Percentiles rank a stretch among this genome's conserved stretches.
These are phyloP conservation scores for Boletus rubroflammeus DNA, from an alignment of 768 basidiomycete species.

Conservation along the genomic window DNA sequence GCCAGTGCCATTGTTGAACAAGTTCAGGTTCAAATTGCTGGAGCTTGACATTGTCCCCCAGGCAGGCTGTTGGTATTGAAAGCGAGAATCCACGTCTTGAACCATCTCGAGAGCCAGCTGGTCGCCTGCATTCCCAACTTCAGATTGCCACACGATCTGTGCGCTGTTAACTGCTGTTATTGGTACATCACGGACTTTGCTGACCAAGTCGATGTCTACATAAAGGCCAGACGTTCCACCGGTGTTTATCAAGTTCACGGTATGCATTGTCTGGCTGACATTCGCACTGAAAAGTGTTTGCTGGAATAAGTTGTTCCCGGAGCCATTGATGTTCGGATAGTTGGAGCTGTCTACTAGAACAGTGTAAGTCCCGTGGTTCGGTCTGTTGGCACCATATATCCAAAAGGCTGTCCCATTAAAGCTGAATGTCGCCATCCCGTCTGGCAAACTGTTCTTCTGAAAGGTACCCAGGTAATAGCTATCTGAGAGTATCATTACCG, in stretches of 20 bases:
- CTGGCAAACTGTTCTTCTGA: slow-evolving; percentile 30
- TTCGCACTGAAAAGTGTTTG: slow-evolving; percentile 35
- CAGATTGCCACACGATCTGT: slow-evolving; percentile 29
- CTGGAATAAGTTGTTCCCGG: slow-evolving; percentile 34
- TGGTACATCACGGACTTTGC: neutral
- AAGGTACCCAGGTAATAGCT: slow-evolving; percentile 41
- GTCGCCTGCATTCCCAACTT: slow-evolving; percentile 18
- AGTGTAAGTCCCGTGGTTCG: slow-evolving; percentile 45
- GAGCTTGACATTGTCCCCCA: slow-evolving; percentile 37
- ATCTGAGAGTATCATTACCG: neutral
- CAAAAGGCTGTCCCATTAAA: slow-evolving; percentile 49
- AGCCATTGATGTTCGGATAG: slow-evolving; percentile 32
- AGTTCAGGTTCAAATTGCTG: slow-evolving; percentile 31
- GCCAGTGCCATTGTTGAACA: slow-evolving; percentile 42
- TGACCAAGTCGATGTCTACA: slow-evolving; percentile 47
- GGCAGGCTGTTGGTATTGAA: slow-evolving; percentile 33
- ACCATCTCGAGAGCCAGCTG: slow-evolving; percentile 19
- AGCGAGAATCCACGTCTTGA: slow-evolving; percentile 37
- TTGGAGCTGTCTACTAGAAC: slow-evolving; percentile 38
- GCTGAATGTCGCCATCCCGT: slow-evolving; percentile 38
- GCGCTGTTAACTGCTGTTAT: neutral
- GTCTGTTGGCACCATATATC: slow-evolving; percentile 48
- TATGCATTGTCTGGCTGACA: slow-evolving; percentile 36
- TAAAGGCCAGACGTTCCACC: slow-evolving; percentile 30
- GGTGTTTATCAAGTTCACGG: slow-evolving; percentile 30